A percentile compares a stretch with the other conserved stretches of the same genome.
Evolutionary conservation across 371 early-diverging fungal genomes (phyloP).

Genomic region (Mortierella sp.): DNA sequence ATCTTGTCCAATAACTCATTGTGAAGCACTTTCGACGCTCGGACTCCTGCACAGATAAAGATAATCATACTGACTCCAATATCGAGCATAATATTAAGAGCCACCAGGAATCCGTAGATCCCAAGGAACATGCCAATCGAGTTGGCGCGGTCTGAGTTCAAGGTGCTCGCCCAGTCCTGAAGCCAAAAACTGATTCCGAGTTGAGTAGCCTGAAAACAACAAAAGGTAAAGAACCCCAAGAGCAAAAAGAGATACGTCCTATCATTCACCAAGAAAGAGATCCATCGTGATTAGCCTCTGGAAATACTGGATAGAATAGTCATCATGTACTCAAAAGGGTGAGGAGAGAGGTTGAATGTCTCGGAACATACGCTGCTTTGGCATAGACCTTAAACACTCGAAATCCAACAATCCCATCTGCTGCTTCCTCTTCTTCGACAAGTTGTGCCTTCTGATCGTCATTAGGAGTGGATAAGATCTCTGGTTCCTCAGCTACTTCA

Average conservation of each 20-base stretch:
- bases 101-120: slow-evolving; percentile 22
- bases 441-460: slow-evolving; percentile 66
- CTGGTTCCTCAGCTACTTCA: slow-evolving; percentile 56
- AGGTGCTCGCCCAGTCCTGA: slow-evolving; percentile 18
- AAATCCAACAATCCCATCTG: slow-evolving; percentile 65
- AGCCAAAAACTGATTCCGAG: slow-evolving; percentile 33
- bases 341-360: neutral
- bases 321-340: neutral
- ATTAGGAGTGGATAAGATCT: slow-evolving; percentile 11
- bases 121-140: slow-evolving; percentile 17
- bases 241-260: slow-evolving; percentile 11
- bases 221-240: slow-evolving; percentile 13
- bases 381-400: slow-evolving; percentile 63
- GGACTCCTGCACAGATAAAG: slow-evolving; percentile 14
- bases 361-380: slow-evolving; percentile 51
- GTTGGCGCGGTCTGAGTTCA: neutral
- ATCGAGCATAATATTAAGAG: slow-evolving; percentile 14
- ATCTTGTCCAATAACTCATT: slow-evolving; percentile 16
- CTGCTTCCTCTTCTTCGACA: slow-evolving; percentile 47
- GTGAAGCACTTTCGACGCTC: slow-evolving; percentile 23
- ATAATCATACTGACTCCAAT: slow-evolving; percentile 18
- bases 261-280: neutral
- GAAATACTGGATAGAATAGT: no score
- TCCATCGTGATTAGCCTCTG: no score
- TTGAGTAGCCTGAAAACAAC: slow-evolving; percentile 20